phyloP scores from a whole-genome alignment of 2,329 filamentous ascomycete genomes.

The Fusarium nelsonii region DNA sequence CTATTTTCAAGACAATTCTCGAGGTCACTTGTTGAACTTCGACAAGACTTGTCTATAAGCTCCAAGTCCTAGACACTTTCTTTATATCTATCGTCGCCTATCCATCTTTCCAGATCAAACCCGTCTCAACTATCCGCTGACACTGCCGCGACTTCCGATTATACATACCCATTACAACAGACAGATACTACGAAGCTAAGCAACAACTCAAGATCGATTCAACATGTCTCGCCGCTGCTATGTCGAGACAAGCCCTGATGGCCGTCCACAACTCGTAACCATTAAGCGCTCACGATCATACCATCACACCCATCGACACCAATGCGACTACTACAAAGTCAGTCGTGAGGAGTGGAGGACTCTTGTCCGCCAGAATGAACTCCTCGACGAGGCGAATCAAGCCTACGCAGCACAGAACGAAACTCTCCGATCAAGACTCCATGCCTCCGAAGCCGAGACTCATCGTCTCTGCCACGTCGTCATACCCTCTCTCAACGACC shows the following conservation, averaged over 20 bases:
- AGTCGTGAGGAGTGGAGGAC: constrained; percentile 54
- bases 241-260: constrained; percentile 53
- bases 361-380: constrained; percentile 54
- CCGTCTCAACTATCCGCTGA: neutral
- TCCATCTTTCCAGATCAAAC: constrained; percentile 12
- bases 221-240: constrained; percentile 55
- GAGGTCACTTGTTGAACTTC: constrained; percentile 39
- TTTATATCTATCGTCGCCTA: constrained; percentile 21
- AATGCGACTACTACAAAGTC: constrained; percentile 54
- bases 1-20: constrained; percentile 39
- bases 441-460: constrained; percentile 53
- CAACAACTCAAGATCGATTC: neutral
- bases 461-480: constrained; percentile 51
- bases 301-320: constrained; percentile 50
- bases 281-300: constrained; percentile 57
- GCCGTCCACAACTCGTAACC: constrained; percentile 54
- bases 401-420: constrained; percentile 51
- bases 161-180: neutral
- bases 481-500: constrained; percentile 54
- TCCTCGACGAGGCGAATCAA: constrained; percentile 53
- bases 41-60: constrained; percentile 4
- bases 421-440: constrained; percentile 53
- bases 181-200: constrained; percentile 4
- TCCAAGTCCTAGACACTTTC: constrained; percentile 19
- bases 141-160: constrained; percentile 4